Conservation (phyloP, 768 basidiomycete genomes). For the Boletus pseudopeckii region DNA sequence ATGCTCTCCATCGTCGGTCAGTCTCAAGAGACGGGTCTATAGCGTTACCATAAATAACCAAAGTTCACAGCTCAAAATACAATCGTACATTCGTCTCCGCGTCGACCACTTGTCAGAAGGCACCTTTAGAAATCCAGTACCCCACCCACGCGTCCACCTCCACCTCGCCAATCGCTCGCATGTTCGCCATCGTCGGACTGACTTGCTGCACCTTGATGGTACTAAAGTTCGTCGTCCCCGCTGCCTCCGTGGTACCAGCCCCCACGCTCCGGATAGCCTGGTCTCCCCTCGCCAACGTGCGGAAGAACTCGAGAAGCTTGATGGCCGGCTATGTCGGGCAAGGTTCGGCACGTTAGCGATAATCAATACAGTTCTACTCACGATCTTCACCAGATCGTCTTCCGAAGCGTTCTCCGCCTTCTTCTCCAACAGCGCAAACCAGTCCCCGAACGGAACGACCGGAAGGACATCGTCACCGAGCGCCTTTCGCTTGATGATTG, state of each 20-base stretch:
- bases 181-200: slow-evolving; percentile 24
- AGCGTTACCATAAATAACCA: not conserved
- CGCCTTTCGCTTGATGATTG: slow-evolving; percentile 12
- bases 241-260: slow-evolving; percentile 8
- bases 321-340: slow-evolving; percentile 29
- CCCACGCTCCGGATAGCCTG: not conserved
- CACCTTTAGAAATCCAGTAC: slow-evolving; percentile 24
- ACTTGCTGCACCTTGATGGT: slow-evolving; percentile 12
- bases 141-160: slow-evolving; percentile 26
- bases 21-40: no score
- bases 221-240: slow-evolving; percentile 19
- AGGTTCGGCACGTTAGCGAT: not conserved
- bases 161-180: slow-evolving; percentile 22
- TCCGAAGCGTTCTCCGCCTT: slow-evolving; percentile 17
- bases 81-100: not conserved
- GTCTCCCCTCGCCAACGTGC: slow-evolving; percentile 20
- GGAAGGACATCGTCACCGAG: slow-evolving; percentile 16
- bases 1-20: not conserved
- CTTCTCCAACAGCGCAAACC: slow-evolving; percentile 30
- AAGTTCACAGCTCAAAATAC: no score
- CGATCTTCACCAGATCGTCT: slow-evolving; percentile 31
- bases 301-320: slow-evolving; percentile 36
- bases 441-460: slow-evolving; percentile 34
- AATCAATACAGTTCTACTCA: slow-evolving; percentile 19
- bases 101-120: slow-evolving; percentile 4